These are phyloP conservation scores for Talaromyces pinophilus DNA, from an alignment of 2,329 filamentous ascomycete genomes.

Conservation along the genomic window DNA sequence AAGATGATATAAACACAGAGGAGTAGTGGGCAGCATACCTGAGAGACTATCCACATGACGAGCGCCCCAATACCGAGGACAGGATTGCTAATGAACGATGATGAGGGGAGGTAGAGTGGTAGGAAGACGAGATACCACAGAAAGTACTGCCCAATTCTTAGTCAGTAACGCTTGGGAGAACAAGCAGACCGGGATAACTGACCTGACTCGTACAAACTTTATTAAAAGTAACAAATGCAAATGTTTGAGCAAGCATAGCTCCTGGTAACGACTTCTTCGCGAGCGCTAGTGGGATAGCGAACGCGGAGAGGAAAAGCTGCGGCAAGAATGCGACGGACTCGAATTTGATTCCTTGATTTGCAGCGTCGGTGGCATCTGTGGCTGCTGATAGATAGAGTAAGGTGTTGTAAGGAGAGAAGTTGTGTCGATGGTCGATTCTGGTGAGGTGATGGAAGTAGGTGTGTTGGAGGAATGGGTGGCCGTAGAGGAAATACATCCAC, in stretches of 20 bases:
- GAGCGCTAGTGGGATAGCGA: slow-evolving; percentile 72
- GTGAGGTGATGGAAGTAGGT: slow-evolving; percentile 92
- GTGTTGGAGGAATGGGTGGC: slow-evolving; percentile 77
- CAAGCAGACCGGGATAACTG: slow-evolving; percentile 33
- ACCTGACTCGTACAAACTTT: slow-evolving; percentile 99
- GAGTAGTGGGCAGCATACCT: slow-evolving; percentile 47
- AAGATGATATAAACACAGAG: neutral
- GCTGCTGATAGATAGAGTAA: slow-evolving; percentile 84
- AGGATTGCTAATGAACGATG: slow-evolving; percentile 66
- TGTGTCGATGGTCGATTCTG: slow-evolving; percentile 93
- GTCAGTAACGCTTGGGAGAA: neutral
- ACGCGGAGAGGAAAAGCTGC: slow-evolving; percentile 75
- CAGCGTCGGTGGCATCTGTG: slow-evolving; percentile 32
- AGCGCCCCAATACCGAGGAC: slow-evolving; percentile 65
- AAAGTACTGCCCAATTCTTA: slow-evolving; percentile 70
- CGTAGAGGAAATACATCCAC: slow-evolving; percentile 78
- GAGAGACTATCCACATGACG: slow-evolving; percentile 71
- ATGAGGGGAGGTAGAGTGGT: slow-evolving; percentile 83
- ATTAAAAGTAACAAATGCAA: slow-evolving; percentile 96
- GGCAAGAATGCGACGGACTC: slow-evolving; percentile 87
- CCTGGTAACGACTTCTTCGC: slow-evolving; percentile 79
- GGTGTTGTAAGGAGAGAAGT: slow-evolving; percentile 95
- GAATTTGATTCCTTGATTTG: slow-evolving; percentile 45
- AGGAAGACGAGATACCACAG: slow-evolving; percentile 96
- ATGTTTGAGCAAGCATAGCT: slow-evolving; percentile 91